Evolutionary conservation across 2,329 filamentous ascomycete species (phyloP), one percentile per base, ranked within the genome.

Genomic region (Paecilomyces fulvus): DNA sequence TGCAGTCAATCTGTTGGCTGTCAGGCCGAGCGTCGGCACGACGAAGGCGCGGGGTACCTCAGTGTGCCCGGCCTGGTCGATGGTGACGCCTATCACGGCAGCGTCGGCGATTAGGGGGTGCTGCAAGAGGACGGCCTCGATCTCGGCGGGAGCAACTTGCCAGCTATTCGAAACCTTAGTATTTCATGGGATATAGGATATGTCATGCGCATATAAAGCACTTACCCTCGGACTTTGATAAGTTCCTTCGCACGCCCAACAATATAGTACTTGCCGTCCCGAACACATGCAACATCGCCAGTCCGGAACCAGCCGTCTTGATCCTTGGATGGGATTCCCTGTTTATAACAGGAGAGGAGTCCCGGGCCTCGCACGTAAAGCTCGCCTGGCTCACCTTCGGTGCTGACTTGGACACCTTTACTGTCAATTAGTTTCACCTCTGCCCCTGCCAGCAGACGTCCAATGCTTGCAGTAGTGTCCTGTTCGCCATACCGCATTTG

Each of bases 141-240:
- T 60, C 58, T 80, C 78, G 2, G 76, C 73, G 0, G 78, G 78
- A 2, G 76, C 69, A 0, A 79, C 76, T 67, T 78, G 76, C 74
- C 75, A 79, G 52, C 73, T 75, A 49, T 30, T 7, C 30, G 31
- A n/a, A n/a, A 11, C 10, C 11, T 56, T 23, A 57, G 23, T 7
- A 5, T 14, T 37, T 21, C n/a, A 20, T n/a, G 37, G 28, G 12
- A 25, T 20, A 28, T 28, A 5, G 10, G 52, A 58, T 51, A n/a
- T 8, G n/a, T n/a, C 30, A 30, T 17, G n/a, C 6, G 49, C 14
- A 30, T 46, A 21, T 28, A 55, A 28, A 43, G 12, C 33, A 57
- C 54, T 59, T 60, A 74, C 72, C 75, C 74, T 61, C 73, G 68
- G 9, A 78, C 75, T 65, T 79, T 79, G 65, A 78, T 76, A 11